phyloP scores from a whole-genome alignment of 371 early-diverging fungal species.

The Mortierella polycephala region DNA sequence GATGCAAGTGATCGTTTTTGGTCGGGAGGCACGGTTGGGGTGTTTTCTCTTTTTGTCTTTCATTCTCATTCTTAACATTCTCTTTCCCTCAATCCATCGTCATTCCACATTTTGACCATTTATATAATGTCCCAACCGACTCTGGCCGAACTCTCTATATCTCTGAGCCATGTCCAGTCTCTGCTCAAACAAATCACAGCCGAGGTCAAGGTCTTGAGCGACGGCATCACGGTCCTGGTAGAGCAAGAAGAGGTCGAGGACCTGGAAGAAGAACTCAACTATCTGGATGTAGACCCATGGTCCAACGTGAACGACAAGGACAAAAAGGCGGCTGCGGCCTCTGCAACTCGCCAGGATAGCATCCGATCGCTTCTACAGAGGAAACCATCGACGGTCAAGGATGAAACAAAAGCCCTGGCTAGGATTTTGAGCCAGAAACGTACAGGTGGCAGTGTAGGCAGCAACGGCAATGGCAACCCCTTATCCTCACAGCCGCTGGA shows the following conservation, averaged over 20 bases:
- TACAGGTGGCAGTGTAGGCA: constrained; percentile 11
- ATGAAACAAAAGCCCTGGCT: constrained; percentile 52
- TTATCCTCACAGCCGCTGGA: constrained; percentile 12
- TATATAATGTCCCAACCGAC: constrained; percentile 31
- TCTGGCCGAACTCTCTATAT: constrained; percentile 41
- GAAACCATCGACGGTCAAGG: constrained; percentile 52
- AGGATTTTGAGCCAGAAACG: constrained; percentile 49
- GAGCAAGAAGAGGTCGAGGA: constrained; percentile 43
- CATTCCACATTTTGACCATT: constrained; percentile 5
- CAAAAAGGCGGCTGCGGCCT: constrained; percentile 3
- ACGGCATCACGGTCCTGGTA: constrained; percentile 32
- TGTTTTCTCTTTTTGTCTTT: not conserved
- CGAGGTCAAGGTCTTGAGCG: constrained; percentile 49
- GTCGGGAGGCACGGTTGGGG: not conserved
- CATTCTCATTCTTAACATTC: not conserved
- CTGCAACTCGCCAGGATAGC: constrained; percentile 34
- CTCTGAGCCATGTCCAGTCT: constrained; percentile 45
- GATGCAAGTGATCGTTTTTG: not conserved
- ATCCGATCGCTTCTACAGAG: constrained; percentile 50
- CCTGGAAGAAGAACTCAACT: constrained; percentile 46
- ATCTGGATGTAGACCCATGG: constrained; percentile 54
- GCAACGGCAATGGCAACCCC: constrained; percentile 6
- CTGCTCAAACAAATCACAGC: constrained; percentile 44
- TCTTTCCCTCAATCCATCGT: not conserved
- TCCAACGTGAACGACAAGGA: constrained; percentile 52